Base-by-base conservation (phyloP, 2,329 filamentous ascomycete species). In the Colletotrichum destructivum region DNA sequence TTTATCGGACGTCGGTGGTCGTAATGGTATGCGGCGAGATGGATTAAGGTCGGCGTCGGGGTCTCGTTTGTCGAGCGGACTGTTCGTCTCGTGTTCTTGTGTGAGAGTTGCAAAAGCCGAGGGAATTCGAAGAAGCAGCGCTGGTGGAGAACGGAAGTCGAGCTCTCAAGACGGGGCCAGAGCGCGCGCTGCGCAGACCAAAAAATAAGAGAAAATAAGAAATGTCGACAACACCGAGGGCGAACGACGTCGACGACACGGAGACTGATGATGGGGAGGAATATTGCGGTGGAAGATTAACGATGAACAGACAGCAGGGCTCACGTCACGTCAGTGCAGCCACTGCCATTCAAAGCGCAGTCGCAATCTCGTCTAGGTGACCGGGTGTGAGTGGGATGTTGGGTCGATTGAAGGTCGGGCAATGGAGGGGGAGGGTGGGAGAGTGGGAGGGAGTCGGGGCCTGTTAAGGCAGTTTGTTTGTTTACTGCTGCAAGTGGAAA, bases 381-480 rank as follows among this genome's bases (percentile, higher is more conserved):
- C 65, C 64, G 65, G 74, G 72, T 73, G 73, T 73, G 55, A 68
- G 74, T 73, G 72, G 74, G 74, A 75, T 74, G 75, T 73, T 73
- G 73, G 76, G 44, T 71, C 66, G 60, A 62, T 62, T 60, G 54
- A 44, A 72, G 73, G 66, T 68, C 68, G 64, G 71, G 65, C 51
- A 71, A 74, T 63, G 63, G 61, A 72, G 72, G 66, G 66, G 64
- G 62, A 40, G 60, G 71, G 66, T 38, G 64, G 62, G 42, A 62
- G 65, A 70, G 71, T 63, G 70, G 68, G 71, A 57, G 65, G 73
- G 72, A 46, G 60, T 73, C 47, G 71, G 69, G 65, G 73, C 79
- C 78, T 74, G 72, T 77, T 79, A 67, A 62, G 79, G 79, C 71
- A 81, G 76, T 81, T 81, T 81, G 79, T 81, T 81, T 81, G 79